These are phyloP conservation scores for Boletus sp. DNA, from an alignment of 1,284 basidiomycete species.

Conservation along the genomic window DNA sequence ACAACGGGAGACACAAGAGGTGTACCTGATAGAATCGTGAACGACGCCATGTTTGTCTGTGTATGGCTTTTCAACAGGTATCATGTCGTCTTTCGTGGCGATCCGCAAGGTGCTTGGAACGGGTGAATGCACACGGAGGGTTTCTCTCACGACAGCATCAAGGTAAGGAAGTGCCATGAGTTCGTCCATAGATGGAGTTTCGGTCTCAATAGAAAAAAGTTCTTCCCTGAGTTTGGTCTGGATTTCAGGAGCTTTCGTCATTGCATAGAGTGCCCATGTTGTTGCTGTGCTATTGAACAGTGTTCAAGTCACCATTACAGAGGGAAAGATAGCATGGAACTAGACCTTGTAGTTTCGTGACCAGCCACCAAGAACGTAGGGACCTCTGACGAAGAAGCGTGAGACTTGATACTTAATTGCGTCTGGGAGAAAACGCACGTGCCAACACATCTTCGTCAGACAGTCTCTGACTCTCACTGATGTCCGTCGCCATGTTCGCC, in stretches of 20 bases:
- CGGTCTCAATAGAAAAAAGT: constrained; percentile 44
- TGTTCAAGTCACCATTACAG: background rate
- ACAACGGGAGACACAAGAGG: no score
- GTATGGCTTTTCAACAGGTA: constrained; percentile 51
- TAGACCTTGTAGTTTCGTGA: constrained; percentile 73
- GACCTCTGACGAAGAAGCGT: constrained; percentile 31
- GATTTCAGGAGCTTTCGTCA: constrained; percentile 50
- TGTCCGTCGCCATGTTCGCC: constrained; percentile 61
- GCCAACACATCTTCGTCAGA: constrained; percentile 71
- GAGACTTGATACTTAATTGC: no score
- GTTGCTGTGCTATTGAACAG: constrained; percentile 40
- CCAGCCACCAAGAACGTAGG: constrained; percentile 52
- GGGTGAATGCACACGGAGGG: constrained; percentile 61
- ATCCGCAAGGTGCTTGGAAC: constrained; percentile 53
- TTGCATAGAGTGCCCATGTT: constrained; percentile 62
- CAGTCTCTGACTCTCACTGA: constrained; percentile 56
- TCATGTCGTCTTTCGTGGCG: constrained; percentile 49
- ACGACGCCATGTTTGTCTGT: constrained; percentile 40
- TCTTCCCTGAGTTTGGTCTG: constrained; percentile 73
- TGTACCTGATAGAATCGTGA: constrained; percentile 29
- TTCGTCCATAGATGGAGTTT: constrained; percentile 59
- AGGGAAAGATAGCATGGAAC: background rate
- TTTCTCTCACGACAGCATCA: constrained; percentile 66
- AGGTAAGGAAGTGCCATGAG: constrained; percentile 57
- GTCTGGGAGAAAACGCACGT: constrained; percentile 46